Percentiles rank a stretch among this genome's conserved stretches.
Evolutionary conservation across 805 yeast genomes (phyloP).

Genomic region (Saccharomycopsis capsularis): DNA sequence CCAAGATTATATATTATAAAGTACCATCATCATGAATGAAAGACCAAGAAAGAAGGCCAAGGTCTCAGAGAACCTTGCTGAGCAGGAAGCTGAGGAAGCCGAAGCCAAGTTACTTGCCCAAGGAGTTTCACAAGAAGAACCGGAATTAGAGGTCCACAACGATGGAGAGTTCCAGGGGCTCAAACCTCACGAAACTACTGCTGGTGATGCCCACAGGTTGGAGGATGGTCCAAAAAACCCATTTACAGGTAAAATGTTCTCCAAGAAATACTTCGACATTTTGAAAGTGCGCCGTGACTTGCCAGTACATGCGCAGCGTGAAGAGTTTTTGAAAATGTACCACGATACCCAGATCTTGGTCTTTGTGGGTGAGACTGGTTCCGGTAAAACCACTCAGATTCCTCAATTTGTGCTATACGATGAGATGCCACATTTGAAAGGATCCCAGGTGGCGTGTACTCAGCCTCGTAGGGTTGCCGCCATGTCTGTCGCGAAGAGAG

Average conservation of each 20-base stretch:
- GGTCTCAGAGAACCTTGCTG: slow-evolving; percentile 25
- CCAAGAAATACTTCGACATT: slow-evolving; percentile 68
- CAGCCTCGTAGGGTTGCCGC: slow-evolving; percentile 98
- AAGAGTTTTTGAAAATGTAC: slow-evolving; percentile 76
- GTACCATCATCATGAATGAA: slow-evolving; percentile 6
- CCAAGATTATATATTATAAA: no score
- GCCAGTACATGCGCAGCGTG: slow-evolving; percentile 92
- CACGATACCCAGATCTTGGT: slow-evolving; percentile 92
- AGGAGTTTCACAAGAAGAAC: neutral
- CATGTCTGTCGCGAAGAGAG: slow-evolving; percentile 96
- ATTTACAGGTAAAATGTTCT: slow-evolving; percentile 62
- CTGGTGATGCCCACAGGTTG: slow-evolving; percentile 50
- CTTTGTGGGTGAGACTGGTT: slow-evolving; percentile 98
- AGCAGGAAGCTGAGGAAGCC: slow-evolving; percentile 28
- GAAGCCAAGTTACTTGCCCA: slow-evolving; percentile 22
- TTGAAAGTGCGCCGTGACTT: slow-evolving; percentile 72
- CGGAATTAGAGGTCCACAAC: slow-evolving; percentile 10
- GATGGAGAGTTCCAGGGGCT: slow-evolving; percentile 37
- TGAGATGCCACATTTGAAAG: slow-evolving; percentile 81
- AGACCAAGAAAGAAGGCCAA: slow-evolving; percentile 23
- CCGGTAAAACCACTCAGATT: slow-evolving; percentile 97
- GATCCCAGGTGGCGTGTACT: slow-evolving; percentile 66
- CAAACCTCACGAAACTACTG: slow-evolving; percentile 58
- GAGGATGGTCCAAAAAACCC: slow-evolving; percentile 64
- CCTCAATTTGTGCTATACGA: slow-evolving; percentile 80